Base-by-base conservation (phyloP, 108 stramenopile species). In the Cyclotella distinguenda region DNA sequence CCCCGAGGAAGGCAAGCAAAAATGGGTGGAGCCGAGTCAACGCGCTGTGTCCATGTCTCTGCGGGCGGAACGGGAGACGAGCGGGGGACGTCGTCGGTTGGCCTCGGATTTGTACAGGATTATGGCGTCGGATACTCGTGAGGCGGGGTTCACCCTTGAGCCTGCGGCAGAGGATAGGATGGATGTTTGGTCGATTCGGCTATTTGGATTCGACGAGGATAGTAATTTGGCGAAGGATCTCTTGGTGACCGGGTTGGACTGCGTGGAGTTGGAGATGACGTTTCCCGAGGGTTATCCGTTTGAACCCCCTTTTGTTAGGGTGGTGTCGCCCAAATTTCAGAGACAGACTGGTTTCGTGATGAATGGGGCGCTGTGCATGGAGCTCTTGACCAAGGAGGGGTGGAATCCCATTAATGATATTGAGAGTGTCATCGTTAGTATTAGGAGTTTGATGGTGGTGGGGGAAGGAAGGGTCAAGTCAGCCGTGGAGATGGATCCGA, bases 381-480 rank as follows among this genome's bases (percentile, higher is more conserved):
- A 96, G 72, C 78, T 96, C 15, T 77, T 96, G 42, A 96, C 93
- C 31, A 93, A 89, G 36, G 87, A 96, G 44, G 95, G 95, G 32
- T 96, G 95, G 95, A 96, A 93, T 48, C 92, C 95, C 6, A 82
- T 93, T 47, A 96, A 96, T 60, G 95, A 96, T 59, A 96, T 96
- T 71, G 95, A 96, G 52, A 82, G 75, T 76, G 95, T 96, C 56
- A 93, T 96, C 72, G 95, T 96, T 10, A 86, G 84, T 22, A 82
- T 96, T 45, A 89, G 95, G 38, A 89, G 87, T 26, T 85, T 94
- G 25, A 77, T 96, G 70, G 95, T 94, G 40, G 91, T 96, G 32
- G 95, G 95, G 0, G 89, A 96, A 59, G 95, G 91, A 10, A 78
- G 91, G 10, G 57, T 93, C 16, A 66, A 86, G 56, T 87, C 88